Evolutionary conservation across 139 green algal genomes (phyloP).

Genomic region (Chlamydomonas sp.): DNA sequence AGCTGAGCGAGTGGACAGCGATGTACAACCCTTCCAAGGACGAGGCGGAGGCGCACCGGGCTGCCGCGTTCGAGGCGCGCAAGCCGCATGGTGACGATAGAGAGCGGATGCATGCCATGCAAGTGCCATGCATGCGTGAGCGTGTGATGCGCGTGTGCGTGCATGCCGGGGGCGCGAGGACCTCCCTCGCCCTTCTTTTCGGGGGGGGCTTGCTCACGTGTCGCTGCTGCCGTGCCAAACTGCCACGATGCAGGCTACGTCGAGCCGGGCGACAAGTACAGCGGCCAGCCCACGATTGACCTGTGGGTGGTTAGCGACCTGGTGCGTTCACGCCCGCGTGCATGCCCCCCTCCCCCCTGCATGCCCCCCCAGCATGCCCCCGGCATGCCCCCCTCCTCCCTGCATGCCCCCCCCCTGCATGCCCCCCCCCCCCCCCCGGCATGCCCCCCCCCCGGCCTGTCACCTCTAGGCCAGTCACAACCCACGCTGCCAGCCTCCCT

Average conservation of each 20-base stretch:
- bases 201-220: background rate
- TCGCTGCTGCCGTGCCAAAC: background rate
- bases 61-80: slow-evolving; percentile 57
- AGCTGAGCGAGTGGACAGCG: slow-evolving; percentile 76
- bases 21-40: slow-evolving; percentile 79
- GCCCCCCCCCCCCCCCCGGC: too few species aligned
- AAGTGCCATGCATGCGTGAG: background rate
- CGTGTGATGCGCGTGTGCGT: too few species aligned
- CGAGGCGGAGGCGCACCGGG: slow-evolving; percentile 68
- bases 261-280: slow-evolving; percentile 50
- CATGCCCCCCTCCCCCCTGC: too few species aligned
- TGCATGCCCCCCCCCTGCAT: too few species aligned
- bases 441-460: background rate
- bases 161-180: too few species aligned
- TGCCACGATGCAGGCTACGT: slow-evolving; percentile 52
- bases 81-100: slow-evolving; percentile 66
- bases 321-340: too few species aligned
- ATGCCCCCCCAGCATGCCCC: too few species aligned
- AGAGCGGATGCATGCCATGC: background rate
- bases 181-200: background rate
- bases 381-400: too few species aligned
- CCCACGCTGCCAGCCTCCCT: background rate
- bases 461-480: background rate
- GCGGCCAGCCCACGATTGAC: slow-evolving; percentile 49
- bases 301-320: slow-evolving; percentile 67